These are phyloP conservation scores for Pyrenophora tritici-repentis DNA, from an alignment of 2,329 filamentous ascomycete species.

Conservation along the genomic window DNA sequence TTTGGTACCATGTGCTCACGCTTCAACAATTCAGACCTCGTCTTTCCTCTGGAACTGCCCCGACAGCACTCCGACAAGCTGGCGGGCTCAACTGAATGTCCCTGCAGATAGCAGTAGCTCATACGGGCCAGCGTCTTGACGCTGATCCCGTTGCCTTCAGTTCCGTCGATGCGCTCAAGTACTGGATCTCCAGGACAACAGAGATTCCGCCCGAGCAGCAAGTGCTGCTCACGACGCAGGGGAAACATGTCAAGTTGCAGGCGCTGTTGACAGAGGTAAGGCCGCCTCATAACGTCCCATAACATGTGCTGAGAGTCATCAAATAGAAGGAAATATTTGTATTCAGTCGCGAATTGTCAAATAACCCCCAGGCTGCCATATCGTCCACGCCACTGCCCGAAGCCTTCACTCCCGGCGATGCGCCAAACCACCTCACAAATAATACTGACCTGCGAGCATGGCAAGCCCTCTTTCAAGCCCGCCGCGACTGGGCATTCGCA, in stretches of 20 bases:
- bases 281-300: neutral
- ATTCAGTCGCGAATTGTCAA: constrained; percentile 73
- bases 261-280: constrained; percentile 78
- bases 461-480: constrained; percentile 81
- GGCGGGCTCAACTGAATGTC: constrained; percentile 65
- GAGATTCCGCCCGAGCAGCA: constrained; percentile 77
- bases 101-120: constrained; percentile 87
- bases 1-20: constrained; percentile 28
- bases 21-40: constrained; percentile 17
- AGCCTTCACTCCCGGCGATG: constrained; percentile 62
- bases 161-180: constrained; percentile 81
- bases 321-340: constrained; percentile 83
- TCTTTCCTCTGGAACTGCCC: constrained; percentile 22
- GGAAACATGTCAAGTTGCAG: constrained; percentile 81
- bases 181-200: constrained; percentile 76
- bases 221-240: constrained; percentile 83
- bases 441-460: constrained; percentile 83
- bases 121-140: constrained; percentile 84
- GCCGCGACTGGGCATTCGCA: constrained; percentile 77
- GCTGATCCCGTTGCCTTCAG: constrained; percentile 76
- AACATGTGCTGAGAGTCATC: constrained; percentile 13
- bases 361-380: constrained; percentile 53
- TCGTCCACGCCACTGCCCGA: constrained; percentile 61
- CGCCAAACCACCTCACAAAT: constrained; percentile 81
- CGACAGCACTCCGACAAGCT: constrained; percentile 25